Base-by-base conservation (phyloP, 306 rosid species). In the Lithocarpus polystachyus region DNA sequence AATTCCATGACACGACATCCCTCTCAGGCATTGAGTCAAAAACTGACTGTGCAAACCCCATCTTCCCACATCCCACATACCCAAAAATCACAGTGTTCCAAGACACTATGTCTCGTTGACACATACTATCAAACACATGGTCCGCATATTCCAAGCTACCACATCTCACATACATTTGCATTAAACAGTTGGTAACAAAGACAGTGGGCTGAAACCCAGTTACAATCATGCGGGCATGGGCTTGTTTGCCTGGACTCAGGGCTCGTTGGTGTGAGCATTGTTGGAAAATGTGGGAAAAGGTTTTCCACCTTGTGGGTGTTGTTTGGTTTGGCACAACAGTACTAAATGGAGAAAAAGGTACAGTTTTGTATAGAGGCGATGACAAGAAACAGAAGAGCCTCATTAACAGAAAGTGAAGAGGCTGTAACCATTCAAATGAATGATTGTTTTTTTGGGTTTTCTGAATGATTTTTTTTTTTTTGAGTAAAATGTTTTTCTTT, bases 81-180 rank as follows among this genome's bases (percentile, higher is more conserved):
- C 94, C 94, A 48, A 88, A 92, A 77, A 90, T 81, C 91, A 94
- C 33, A 28, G 98, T 94, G 84, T 94, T 94, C 97, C 97, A 92
- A 55, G 98, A 89, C 45, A 90, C 87, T 1, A 80, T 40, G 20
- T 92, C 96, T 79, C 85, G 60, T 0, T 86, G 89, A 37, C 83
- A 77, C 91, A 89, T 90, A 86, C 76, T 82, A 8, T 89, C 94
- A 40, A 94, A 94, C 95, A 89, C 85, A 64, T 82, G 75, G 28
- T 28, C 64, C 12, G 89, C 98, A 64, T 82, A 82, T 9, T 68
- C 80, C 89, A 92, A 71, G 51, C 75, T 53, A 20, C 84, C 72
- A 72, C 89, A 82, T 77, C 84, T 92, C 2, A 89, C 84, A 22
- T 90, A 94, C 70, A 90, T 28, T 5, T 88, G 96, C 64, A 94